Evolutionary conservation across 768 basidiomycete species (phyloP).

Genomic region (Myochromella boudieri): DNA sequence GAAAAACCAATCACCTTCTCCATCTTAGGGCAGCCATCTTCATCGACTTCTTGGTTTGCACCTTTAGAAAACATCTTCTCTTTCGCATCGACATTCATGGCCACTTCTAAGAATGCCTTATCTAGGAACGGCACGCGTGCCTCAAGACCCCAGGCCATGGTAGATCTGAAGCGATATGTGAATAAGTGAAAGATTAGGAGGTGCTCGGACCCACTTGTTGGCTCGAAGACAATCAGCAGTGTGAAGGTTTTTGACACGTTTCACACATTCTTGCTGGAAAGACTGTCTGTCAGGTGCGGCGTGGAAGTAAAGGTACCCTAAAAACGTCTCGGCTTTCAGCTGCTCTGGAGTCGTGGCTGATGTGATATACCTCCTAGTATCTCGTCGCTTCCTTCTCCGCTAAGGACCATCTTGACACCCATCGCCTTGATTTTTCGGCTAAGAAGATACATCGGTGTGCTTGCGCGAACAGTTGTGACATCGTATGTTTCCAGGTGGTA

Average conservation of each 20-base stretch:
- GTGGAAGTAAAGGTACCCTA: constrained; percentile 99
- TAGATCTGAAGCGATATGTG: constrained; percentile 56
- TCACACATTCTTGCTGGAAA: constrained; percentile 94
- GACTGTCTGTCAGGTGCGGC: constrained; percentile 86
- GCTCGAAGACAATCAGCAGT: constrained; percentile 96
- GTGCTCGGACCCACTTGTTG: constrained; percentile 74
- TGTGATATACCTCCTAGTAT: constrained; percentile 78
- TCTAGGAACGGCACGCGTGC: constrained; percentile 99
- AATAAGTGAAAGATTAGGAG: neutral
- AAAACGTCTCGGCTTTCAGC: neutral
- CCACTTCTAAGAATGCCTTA: constrained; percentile 90
- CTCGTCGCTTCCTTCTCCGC: constrained; percentile 97
- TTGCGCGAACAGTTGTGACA: constrained; percentile 96
- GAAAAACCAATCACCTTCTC: constrained; percentile 78
- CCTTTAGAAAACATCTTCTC: constrained; percentile 91
- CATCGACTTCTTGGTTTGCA: constrained; percentile 66
- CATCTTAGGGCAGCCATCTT: constrained; percentile 88
- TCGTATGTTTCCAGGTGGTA: constrained; percentile 99
- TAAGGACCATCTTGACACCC: constrained; percentile 99
- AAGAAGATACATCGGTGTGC: constrained; percentile 98
- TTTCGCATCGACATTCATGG: constrained; percentile 87
- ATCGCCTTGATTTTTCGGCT: constrained; percentile 99
- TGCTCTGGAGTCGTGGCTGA: neutral
- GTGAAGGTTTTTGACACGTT: constrained; percentile 96
- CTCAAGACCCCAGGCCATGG: constrained; percentile 99